Evolutionary conservation across 495 filamentous ascomycete genomes (phyloP).

Genomic region (Antarctomyces pellizariae): DNA sequence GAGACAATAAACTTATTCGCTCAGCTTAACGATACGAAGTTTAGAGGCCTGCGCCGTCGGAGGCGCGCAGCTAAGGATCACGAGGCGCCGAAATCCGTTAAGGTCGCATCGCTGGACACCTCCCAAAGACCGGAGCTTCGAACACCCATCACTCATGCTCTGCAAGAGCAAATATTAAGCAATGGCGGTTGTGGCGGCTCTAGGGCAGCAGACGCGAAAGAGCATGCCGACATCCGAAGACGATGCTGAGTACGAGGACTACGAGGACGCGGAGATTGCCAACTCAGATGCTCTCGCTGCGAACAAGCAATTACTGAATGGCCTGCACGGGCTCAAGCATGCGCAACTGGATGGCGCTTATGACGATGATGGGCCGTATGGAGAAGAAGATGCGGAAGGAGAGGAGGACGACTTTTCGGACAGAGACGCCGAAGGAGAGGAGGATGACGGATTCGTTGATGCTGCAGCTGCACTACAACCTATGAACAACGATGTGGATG

Average conservation of each 20-base stretch:
- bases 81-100: too few species aligned
- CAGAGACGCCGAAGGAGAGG: too few species aligned
- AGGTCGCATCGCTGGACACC: too few species aligned
- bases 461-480: constrained; percentile 11
- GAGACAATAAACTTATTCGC: too few species aligned
- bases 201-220: constrained; percentile 11
- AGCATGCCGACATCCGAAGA: constrained; percentile 13
- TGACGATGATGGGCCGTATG: constrained; percentile 21
- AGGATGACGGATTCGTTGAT: constrained; percentile 13
- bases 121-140: neutral
- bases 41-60: too few species aligned
- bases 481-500: constrained; percentile 18
- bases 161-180: too few species aligned
- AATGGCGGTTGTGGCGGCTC: constrained; percentile 12
- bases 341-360: constrained; percentile 18
- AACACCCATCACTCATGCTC: neutral
- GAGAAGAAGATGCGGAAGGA: constrained; percentile 17
- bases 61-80: too few species aligned
- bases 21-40: too few species aligned
- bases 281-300: constrained; percentile 16
- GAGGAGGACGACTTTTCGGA: constrained; percentile 21
- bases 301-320: constrained; percentile 14
- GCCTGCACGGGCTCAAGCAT: constrained; percentile 12
- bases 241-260: constrained; percentile 27
- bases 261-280: constrained; percentile 21